Percentiles rank a stretch among this genome's conserved stretches.
phyloP scores from a whole-genome alignment of 2,329 filamentous ascomycete species.

The Ophiostoma tasmaniense region DNA sequence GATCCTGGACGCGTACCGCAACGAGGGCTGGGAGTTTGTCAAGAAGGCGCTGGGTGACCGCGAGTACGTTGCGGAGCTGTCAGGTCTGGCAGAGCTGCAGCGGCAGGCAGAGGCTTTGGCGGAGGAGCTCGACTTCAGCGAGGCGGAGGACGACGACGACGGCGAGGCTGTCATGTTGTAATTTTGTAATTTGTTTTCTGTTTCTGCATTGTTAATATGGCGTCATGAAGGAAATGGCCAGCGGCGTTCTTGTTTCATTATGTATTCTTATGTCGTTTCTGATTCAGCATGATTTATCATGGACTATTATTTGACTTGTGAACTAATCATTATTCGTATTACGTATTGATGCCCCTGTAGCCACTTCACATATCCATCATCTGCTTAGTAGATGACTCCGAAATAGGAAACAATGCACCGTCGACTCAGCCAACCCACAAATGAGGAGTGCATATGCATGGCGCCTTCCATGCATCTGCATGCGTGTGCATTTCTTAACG shows the following conservation, averaged over 20 bases:
- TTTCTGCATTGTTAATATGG: not conserved
- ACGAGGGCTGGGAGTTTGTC: slow-evolving; percentile 67
- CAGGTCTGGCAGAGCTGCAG: slow-evolving; percentile 65
- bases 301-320: too few species aligned
- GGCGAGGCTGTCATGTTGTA: slow-evolving; percentile 48
- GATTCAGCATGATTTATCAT: too few species aligned
- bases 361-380: too few species aligned
- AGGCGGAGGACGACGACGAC: slow-evolving; percentile 43
- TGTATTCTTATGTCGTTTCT: not conserved
- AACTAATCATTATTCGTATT: not conserved
- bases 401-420: not conserved
- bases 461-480: not conserved
- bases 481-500: not conserved
- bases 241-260: not conserved
- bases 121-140: slow-evolving; percentile 52
- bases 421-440: not conserved
- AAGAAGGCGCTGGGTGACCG: slow-evolving; percentile 64
- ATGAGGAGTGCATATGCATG: slow-evolving; percentile 1
- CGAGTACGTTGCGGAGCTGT: slow-evolving; percentile 70
- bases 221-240: not conserved
- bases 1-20: slow-evolving; percentile 59
- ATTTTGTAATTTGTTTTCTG: not conserved
- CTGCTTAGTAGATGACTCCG: not conserved
- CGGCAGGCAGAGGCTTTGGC: slow-evolving; percentile 45
- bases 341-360: not conserved